These are phyloP conservation scores for Orbilia blumenaviensis DNA, from an alignment of 2,329 filamentous ascomycete species.

Conservation along the genomic window DNA sequence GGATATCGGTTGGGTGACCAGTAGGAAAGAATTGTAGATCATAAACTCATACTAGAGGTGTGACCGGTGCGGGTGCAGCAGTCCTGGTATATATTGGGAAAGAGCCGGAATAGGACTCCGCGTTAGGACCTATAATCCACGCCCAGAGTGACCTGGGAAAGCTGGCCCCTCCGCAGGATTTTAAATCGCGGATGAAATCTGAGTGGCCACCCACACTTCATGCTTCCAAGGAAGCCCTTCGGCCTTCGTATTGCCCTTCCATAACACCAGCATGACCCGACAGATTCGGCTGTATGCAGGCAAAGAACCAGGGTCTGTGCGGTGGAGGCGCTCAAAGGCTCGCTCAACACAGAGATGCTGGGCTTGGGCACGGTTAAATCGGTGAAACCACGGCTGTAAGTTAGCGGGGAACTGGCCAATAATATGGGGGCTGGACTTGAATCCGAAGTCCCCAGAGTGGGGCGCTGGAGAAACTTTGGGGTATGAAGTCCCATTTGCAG, in stretches of 20 bases:
- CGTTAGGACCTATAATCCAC: conserved; percentile 16
- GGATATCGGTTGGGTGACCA: conserved; percentile 1
- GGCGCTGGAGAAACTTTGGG: conserved; percentile 27
- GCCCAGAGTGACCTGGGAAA: not conserved
- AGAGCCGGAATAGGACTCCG: conserved; percentile 36
- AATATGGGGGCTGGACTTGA: not conserved
- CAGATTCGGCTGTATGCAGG: conserved; percentile 51
- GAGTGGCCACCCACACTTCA: conserved; percentile 6
- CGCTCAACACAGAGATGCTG: conserved; percentile 30
- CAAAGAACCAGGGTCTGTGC: conserved; percentile 32
- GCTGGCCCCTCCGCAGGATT: conserved; percentile 11
- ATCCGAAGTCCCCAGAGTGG: conserved; percentile 33
- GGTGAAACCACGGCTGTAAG: conserved; percentile 49
- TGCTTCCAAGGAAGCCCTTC: not conserved
- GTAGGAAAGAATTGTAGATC: conserved; percentile 39
- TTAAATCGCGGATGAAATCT: conserved; percentile 42
- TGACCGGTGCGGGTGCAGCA: conserved; percentile 5
- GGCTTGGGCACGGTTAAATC: conserved; percentile 46
- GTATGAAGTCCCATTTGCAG: not conserved
- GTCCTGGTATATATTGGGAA: conserved; percentile 36
- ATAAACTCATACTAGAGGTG: conserved; percentile 27
- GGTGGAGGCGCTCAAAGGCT: not conserved
- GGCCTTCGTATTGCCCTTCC: conserved; percentile 16
- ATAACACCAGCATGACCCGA: conserved; percentile 39
- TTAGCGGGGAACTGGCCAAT: conserved; percentile 33